These are phyloP conservation scores for Backusella morwellensis DNA, from an alignment of 192 early-diverging fungal genomes.

Conservation along the genomic window DNA sequence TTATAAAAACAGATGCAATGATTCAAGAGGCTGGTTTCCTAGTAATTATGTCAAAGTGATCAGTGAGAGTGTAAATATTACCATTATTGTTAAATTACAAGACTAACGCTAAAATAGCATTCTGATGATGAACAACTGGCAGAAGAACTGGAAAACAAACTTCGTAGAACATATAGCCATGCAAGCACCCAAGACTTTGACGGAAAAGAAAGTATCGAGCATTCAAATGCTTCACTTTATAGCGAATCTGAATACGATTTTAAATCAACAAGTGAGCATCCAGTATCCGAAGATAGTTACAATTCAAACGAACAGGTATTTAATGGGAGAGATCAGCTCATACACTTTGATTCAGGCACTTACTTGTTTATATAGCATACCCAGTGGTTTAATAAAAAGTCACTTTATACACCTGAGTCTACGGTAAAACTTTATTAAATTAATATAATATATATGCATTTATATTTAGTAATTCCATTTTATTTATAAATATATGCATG, in stretches of 20 bases:
- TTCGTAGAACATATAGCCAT: neutral
- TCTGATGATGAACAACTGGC: neutral
- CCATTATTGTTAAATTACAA: neutral
- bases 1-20: conserved; percentile 43
- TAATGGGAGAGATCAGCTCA: neutral
- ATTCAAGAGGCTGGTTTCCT: conserved; percentile 85
- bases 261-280: neutral
- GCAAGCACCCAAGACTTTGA: neutral
- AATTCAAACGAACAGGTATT: conserved; percentile 2
- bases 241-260: conserved; percentile 3
- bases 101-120: neutral
- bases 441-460: neutral
- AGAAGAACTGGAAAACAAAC: neutral
- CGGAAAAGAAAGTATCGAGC: conserved; percentile 22
- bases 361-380: neutral
- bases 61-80: neutral
- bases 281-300: neutral
- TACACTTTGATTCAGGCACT: neutral
- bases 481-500: neutral
- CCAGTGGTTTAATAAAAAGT: conserved; percentile 4
- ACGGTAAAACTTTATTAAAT: neutral
- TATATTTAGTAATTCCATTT: neutral
- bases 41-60: conserved; percentile 76
- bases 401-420: conserved; percentile 3
- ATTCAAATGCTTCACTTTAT: neutral